Evolutionary conservation across 176 grass and related monocot species (phyloP), one percentile per base, ranked within the genome.

Genomic region (Tuctoria greenei): DNA sequence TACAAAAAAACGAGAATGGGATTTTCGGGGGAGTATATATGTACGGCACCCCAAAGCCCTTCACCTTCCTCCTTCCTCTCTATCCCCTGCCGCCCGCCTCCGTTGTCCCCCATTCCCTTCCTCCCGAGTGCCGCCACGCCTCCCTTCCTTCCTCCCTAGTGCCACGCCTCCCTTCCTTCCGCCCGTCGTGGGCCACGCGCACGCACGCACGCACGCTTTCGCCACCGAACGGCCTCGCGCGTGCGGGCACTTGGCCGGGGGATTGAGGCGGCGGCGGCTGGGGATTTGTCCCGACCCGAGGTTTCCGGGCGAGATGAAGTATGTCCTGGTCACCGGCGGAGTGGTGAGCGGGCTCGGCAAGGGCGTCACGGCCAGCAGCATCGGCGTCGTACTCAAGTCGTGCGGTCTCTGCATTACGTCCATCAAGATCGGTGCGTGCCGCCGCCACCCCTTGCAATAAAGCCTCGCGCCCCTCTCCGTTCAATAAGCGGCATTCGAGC

Each of bases 401-500:
- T 88, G 89, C 40, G 89, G 89, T 34, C 85, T 91, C 72, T 85
- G 89, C 73, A 87, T 91, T 76, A 91, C 89, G 27, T 87, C 85
- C 66, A 87, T 87, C 34, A 91, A 88, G 85, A 87, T 91, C 75
- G 89, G 85, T 88, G 63, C 67, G 83, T 86, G 66, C 3, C 66
- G 10, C 79, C 20, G 23, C 52, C 73, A 26, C 51, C 7, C 24
- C 52, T 56, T 52, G 10, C 38, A 31, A 12, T 17, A 38, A 11
- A 59, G 6, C 20, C 24, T 16, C 60, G 38, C 41, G 6, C 44
- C 25, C 10, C 10, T 38, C 20, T 20, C 64, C 17, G 28, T 46
- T 31, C 37, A 81, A 47, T 31, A 24, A 1, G 8, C 10, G 41
- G 10, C 16, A 38, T 76, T 56, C 18, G 18, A 7, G 13, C 10